These are phyloP conservation scores for Pythium inflatum DNA, from an alignment of 352 stramenopile species.

Conservation along the genomic window DNA sequence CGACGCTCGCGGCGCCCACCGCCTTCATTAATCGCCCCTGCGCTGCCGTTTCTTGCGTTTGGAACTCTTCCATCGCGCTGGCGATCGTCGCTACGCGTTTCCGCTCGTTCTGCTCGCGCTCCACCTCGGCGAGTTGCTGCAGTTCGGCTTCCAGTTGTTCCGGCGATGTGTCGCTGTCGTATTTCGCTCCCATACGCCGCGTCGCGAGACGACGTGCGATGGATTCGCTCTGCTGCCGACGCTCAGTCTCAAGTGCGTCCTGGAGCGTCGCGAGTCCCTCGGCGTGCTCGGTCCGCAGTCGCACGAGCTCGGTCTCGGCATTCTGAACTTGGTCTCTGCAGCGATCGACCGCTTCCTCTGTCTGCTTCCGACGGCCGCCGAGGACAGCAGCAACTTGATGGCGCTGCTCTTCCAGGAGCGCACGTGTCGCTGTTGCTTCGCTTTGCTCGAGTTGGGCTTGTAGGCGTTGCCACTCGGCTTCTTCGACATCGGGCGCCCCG, in stretches of 20 bases:
- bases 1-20: neutral
- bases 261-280: constrained; percentile 8
- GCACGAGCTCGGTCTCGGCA: constrained; percentile 19
- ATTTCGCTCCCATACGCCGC: constrained; percentile 19
- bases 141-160: no score
- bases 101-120: no score
- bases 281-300: constrained; percentile 9
- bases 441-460: neutral
- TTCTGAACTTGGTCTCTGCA: neutral
- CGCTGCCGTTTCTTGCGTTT: neutral
- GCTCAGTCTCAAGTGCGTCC: constrained; percentile 8
- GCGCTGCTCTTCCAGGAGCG: neutral
- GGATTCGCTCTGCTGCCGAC: constrained; percentile 4
- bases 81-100: no score
- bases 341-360: constrained; percentile 3
- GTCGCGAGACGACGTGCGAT: constrained; percentile 35
- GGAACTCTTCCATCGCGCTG: neutral
- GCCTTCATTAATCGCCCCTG: neutral
- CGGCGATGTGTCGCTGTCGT: no score
- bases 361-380: neutral
- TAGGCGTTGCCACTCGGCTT: constrained; percentile 7
- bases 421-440: neutral
- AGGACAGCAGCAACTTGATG: neutral
- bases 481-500: neutral
- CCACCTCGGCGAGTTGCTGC: neutral